phyloP scores from a whole-genome alignment of 2,329 filamentous ascomycete genomes.

The Xylaria polymorpha region DNA sequence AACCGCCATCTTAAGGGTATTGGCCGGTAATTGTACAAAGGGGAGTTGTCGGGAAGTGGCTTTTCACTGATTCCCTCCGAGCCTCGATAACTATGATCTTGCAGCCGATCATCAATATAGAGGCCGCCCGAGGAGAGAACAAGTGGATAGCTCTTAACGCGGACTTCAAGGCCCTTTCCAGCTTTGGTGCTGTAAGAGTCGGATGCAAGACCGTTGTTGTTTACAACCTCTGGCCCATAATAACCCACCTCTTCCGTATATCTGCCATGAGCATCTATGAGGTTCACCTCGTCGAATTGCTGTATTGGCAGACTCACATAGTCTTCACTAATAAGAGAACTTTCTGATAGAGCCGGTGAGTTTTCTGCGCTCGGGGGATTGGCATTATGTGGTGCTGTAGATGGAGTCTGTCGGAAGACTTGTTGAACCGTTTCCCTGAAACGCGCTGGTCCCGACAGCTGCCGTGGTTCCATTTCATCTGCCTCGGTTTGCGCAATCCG shows the following conservation, averaged over 20 bases:
- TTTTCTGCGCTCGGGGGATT: constrained; percentile 25
- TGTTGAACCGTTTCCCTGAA: constrained; percentile 43
- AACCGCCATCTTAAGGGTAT: constrained; percentile 38
- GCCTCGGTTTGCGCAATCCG: constrained; percentile 42
- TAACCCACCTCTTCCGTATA: constrained; percentile 38
- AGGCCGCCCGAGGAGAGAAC: constrained; percentile 38
- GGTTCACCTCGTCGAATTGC: constrained; percentile 41
- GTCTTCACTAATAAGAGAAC: constrained; percentile 40
- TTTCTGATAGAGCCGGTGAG: constrained; percentile 45
- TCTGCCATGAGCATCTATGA: constrained; percentile 26
- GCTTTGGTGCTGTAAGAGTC: constrained; percentile 36
- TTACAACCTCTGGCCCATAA: constrained; percentile 41
- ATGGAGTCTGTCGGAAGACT: constrained; percentile 36
- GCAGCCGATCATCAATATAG: constrained; percentile 35
- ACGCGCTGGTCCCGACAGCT: constrained; percentile 31
- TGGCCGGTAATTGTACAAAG: constrained; percentile 45
- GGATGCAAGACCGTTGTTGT: constrained; percentile 7
- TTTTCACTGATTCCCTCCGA: constrained; percentile 42
- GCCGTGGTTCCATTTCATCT: constrained; percentile 20
- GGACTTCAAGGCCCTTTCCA: constrained; percentile 42
- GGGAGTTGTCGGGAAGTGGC: constrained; percentile 11
- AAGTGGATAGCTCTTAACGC: constrained; percentile 26
- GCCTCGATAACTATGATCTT: constrained; percentile 42
- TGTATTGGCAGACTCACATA: constrained; percentile 43
- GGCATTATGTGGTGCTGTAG: constrained; percentile 15